phyloP scores from a whole-genome alignment of 1,139 yeast genomes.

The Saccharomyces hybrid region DNA sequence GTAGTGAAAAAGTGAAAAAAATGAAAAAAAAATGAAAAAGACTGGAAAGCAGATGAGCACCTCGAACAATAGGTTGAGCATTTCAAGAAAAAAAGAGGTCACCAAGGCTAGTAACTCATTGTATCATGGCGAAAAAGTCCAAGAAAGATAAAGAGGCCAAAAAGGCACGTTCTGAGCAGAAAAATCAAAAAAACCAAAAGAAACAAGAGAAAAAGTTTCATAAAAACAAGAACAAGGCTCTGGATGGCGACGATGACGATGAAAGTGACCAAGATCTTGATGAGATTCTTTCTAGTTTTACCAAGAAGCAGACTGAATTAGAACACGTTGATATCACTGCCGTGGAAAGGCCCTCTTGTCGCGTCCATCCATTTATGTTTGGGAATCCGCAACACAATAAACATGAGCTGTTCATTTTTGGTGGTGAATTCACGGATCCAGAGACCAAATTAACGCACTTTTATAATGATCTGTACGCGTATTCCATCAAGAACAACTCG shows the following conservation, averaged over 20 bases:
- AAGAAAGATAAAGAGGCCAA: conserved; percentile 85
- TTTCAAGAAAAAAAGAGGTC: not conserved
- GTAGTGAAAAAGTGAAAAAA: not conserved
- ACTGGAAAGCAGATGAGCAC: not conserved
- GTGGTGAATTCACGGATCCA: conserved; percentile 62
- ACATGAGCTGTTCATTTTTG: conserved; percentile 73
- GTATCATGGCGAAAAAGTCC: conserved; percentile 65
- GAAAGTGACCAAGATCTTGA: conserved; percentile 89
- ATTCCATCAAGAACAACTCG: conserved; percentile 64
- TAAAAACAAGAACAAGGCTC: conserved; percentile 65
- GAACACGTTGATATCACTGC: conserved; percentile 60
- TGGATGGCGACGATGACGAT: conserved; percentile 76
- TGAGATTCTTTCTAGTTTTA: conserved; percentile 68
- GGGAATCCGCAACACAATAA: conserved; percentile 71
- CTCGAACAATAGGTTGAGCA: not conserved
- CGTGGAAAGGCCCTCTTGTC: conserved; percentile 53
- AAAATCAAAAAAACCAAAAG: conserved; percentile 63
- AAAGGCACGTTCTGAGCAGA: conserved; percentile 81
- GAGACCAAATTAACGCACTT: conserved; percentile 53
- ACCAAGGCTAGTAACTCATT: not conserved
- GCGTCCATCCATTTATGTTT: conserved; percentile 69
- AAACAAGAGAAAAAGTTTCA: conserved; percentile 71
- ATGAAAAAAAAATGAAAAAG: not conserved
- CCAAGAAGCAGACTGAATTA: conserved; percentile 69
- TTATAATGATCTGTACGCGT: conserved; percentile 72